phyloP scores from a whole-genome alignment of 371 early-diverging fungal genomes.

The Homolaphlyctis polyrhiza region DNA sequence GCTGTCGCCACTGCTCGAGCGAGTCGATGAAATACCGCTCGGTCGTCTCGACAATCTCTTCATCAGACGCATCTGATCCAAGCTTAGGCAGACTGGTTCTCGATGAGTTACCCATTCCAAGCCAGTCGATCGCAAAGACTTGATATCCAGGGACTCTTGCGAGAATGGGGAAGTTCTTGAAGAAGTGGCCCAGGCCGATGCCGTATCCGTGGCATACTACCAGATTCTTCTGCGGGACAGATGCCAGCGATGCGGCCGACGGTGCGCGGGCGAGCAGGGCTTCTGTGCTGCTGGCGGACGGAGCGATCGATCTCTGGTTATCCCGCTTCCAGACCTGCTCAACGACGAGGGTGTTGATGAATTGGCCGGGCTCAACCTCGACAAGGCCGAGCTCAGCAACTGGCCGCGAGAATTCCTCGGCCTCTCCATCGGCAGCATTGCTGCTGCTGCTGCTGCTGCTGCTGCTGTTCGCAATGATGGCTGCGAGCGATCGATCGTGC shows the following conservation, averaged over 20 bases:
- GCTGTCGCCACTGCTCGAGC: constrained; percentile 84
- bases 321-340: constrained; percentile 11
- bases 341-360: constrained; percentile 45
- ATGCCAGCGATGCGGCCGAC: background rate
- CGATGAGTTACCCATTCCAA: constrained; percentile 47
- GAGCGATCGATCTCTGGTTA: background rate
- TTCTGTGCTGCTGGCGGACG: background rate
- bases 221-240: constrained; percentile 24
- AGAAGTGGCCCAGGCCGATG: constrained; percentile 87
- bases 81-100: constrained; percentile 26
- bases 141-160: constrained; percentile 61
- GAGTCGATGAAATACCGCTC: constrained; percentile 88
- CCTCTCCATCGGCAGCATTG: background rate
- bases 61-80: too few species aligned
- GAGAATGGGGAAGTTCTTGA: constrained; percentile 70
- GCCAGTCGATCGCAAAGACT: constrained; percentile 83
- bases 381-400: constrained; percentile 47
- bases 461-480: constrained; percentile 1
- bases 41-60: constrained; percentile 40
- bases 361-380: constrained; percentile 45
- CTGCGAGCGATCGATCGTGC: background rate
- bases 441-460: background rate
- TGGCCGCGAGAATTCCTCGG: background rate
- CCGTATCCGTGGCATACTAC: constrained; percentile 92
- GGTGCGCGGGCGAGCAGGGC: background rate